A percentile compares a stretch with the other conserved stretches of the same genome.
Conservation (phyloP, 306 rosid species). For the apple (Malus domestica) region ASM211411v1 NC_041801.1:11579001-11579500, state of each 20-base stretch:
- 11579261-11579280: conserved; percentile 47
- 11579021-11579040: conserved; percentile 83
- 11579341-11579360: not conserved
- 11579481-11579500: not conserved
- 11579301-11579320: not conserved
- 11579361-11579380: conserved; percentile 33
- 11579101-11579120: conserved; percentile 73
- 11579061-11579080: conserved; percentile 66
- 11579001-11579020: conserved; percentile 54
- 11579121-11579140: conserved; percentile 71
- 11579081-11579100: conserved; percentile 60
- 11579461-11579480: conserved; percentile 45
- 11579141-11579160: conserved; percentile 75
- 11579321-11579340: not conserved
- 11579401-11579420: conserved; percentile 92
- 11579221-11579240: conserved; percentile 94
- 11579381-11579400: conserved; percentile 81
- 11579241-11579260: conserved; percentile 93
- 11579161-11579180: conserved; percentile 71
- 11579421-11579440: conserved; percentile 91
- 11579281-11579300: conserved; percentile 5
- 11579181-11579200: conserved; percentile 66
- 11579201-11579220: conserved; percentile 96
- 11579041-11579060: conserved; percentile 85
- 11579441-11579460: conserved; percentile 90